phyloP scores from a whole-genome alignment of 306 rosid genomes.

The Astragalus membranaceus region DNA sequence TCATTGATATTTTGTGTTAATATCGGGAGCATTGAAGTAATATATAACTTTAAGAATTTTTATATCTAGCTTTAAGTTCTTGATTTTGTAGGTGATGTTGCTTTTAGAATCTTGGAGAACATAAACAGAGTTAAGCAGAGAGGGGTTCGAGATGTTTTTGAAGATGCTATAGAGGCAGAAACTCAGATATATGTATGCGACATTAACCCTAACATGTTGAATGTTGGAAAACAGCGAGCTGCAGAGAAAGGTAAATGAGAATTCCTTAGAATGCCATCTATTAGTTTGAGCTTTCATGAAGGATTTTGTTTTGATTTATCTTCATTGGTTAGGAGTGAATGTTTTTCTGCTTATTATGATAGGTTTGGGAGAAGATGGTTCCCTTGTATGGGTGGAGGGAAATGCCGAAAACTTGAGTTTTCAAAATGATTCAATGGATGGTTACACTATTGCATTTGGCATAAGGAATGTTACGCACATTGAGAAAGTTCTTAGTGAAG shows the following conservation, averaged over 20 bases:
- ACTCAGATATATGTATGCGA: constrained; percentile 81
- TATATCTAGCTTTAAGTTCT: constrained; percentile 1
- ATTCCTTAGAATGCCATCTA: background rate
- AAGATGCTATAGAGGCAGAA: constrained; percentile 53
- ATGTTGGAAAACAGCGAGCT: constrained; percentile 74
- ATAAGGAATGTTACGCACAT: constrained; percentile 93
- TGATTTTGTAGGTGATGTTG: constrained; percentile 79
- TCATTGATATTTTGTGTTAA: background rate
- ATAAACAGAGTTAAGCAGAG: constrained; percentile 62
- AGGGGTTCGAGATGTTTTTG: constrained; percentile 42
- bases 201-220: constrained; percentile 82
- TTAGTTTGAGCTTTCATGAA: background rate
- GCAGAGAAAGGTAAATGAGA: constrained; percentile 55
- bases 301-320: constrained; percentile 2
- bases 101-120: constrained; percentile 76
- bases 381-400: constrained; percentile 88
- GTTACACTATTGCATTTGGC: constrained; percentile 96
- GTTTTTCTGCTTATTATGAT: constrained; percentile 21
- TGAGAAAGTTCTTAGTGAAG: constrained; percentile 84
- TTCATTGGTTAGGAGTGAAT: constrained; percentile 21
- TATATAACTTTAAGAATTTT: background rate
- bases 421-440: constrained; percentile 75
- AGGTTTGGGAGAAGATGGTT: constrained; percentile 67
- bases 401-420: constrained; percentile 77
- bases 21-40: background rate